Evolutionary conservation across 1,284 basidiomycete genomes (phyloP), one percentile per base, ranked within the genome.

Genomic region (Pisolithus thermaeus): DNA sequence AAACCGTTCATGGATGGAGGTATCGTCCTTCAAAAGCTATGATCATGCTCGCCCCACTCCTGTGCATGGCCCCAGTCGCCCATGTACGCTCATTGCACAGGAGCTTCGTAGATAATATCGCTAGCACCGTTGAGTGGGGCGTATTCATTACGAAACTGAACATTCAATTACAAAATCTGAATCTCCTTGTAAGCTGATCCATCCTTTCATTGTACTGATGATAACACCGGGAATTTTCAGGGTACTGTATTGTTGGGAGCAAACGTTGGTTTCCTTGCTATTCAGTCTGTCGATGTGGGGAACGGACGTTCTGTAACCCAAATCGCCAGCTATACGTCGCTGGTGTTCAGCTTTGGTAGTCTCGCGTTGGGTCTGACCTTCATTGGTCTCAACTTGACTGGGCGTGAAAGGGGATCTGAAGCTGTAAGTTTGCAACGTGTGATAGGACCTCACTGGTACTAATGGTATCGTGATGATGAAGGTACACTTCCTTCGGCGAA

Each of bases 41-140:
- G 47, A 59, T 45, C 18, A 7, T 70, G 1, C 40, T 75, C 3
- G 68, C 68, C 3, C 65, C 67, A 0, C 41, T 73, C 3, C 61
- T 75, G 12, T 75, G 73, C 61, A 69, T 66, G 53, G 71, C 72
- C 0, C 74, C 75, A 0, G 63, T 71, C 18, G 64, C 67, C 16
- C 73, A 77, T 55, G 56, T 76, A 1, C 54, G 59, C 4, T 62
- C 63, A 6, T 59, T 77, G 18, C 64, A 72, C 46, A 65, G 61
- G 28, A 65, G 73, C 7, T 74, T 66, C 60, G 64, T 69, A 9
- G 67, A 70, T 46, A 54, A 59, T 16, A 53, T 65, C n/a, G 58
- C 65, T 4, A 58, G 57, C 12, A 46, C 52, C 2, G 55, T 51
- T 2, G 55, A 56, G 28, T 70, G 67, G 68, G 55, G 55, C 16